These are phyloP conservation scores for Tolypocladium tropicale DNA, from an alignment of 2,329 filamentous ascomycete species.

Conservation along the genomic window DNA sequence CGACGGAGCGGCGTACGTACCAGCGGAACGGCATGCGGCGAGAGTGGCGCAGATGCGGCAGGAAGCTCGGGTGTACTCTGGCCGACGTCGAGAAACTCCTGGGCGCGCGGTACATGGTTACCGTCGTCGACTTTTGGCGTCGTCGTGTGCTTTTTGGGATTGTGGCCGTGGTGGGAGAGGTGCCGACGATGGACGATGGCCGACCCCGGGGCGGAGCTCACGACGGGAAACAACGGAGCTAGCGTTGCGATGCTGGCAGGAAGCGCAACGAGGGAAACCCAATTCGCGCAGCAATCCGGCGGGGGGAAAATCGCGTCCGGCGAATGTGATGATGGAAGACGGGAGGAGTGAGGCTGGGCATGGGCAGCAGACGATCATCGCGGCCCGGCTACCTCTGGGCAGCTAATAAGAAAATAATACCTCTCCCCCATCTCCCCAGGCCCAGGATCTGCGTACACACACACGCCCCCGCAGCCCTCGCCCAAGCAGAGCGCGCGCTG, in stretches of 20 bases:
- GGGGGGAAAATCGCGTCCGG: too few relatives aligned
- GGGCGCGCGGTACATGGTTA: conserved; percentile 7
- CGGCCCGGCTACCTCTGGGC: not conserved
- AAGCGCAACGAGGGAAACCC: too few relatives aligned
- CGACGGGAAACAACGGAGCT: not conserved
- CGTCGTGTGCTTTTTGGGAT: too few relatives aligned
- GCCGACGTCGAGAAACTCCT: conserved; percentile 23
- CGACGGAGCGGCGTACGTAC: conserved; percentile 10
- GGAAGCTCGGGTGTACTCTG: conserved; percentile 21
- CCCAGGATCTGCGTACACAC: too few relatives aligned
- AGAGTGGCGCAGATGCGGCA: conserved; percentile 20
- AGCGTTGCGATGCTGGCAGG: not conserved
- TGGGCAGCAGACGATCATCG: not conserved
- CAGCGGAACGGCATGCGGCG: conserved; percentile 18
- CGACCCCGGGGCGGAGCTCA: not conserved
- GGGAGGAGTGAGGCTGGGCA: not conserved
- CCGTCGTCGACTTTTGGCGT: not conserved
- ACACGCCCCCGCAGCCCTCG: not conserved
- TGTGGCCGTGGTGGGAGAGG: not conserved
- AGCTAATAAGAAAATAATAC: not conserved
- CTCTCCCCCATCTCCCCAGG: not conserved
- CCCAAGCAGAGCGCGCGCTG: not conserved
- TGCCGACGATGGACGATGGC: not conserved
- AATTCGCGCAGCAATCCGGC: too few relatives aligned
- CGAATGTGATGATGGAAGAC: not conserved